Evolutionary conservation across 192 early-diverging fungal species (phyloP), one percentile per base, ranked within the genome.

Genomic region (Pilobolus umbonatus): DNA sequence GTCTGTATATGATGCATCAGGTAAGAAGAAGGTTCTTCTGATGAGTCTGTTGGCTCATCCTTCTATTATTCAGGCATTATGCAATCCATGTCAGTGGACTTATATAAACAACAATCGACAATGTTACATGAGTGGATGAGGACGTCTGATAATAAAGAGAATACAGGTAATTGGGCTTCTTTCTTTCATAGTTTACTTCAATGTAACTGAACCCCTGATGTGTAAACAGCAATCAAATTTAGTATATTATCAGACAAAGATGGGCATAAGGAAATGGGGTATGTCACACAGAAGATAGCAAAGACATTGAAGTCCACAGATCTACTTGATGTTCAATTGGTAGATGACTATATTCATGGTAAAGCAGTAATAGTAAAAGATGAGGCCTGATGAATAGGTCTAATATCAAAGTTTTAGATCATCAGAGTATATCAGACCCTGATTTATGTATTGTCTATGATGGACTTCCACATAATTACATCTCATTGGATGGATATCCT

Each of bases 331-430:
- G 57, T 73, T 42, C 55, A 69, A 10, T 66, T 78, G 50, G 69
- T 81, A 3, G 69, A 81, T 44, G 65, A 67, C 40, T 78, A 76
- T 44, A 55, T 81, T 52, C 68, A 75, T 62, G 76, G 79, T 78
- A 69, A 40, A 42, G 30, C 43, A 25, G 36, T 22, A 17, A 54
- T 19, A 36, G 22, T 38, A 32, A 45, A 19, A n/a, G n/a, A n/a
- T n/a, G n/a, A n/a, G n/a, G n/a, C n/a, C n/a, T n/a, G n/a, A n/a
- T n/a, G n/a, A n/a, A n/a, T 44, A 28, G 14, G 32, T 55, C 10
- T 29, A 29, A 11, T 12, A 9, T 3, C 21, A 35, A 17, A 11
- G n/a, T 34, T 51, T 22, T 55, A 53, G 10, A 24, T 46, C 48
- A 42, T 34, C n/a, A 53, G 24, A 35, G 31, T 25, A 32, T 42